Base-by-base conservation (phyloP, 306 rosid species). In the Pyrus communis region DNA sequence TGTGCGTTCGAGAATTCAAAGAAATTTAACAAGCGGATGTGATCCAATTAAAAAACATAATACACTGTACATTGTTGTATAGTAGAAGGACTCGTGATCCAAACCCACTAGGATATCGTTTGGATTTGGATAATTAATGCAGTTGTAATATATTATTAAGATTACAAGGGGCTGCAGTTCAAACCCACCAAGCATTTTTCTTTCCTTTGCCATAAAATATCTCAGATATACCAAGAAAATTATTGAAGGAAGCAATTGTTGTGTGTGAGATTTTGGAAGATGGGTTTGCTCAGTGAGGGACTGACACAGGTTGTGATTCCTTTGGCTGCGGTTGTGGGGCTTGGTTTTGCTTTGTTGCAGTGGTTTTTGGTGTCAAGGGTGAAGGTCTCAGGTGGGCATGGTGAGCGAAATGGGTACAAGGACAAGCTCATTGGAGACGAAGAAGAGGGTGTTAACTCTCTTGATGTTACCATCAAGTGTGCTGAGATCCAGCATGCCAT, bases 401-500 rank as follows among this genome's bases (percentile, higher is more conserved):
- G 40, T 60, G 80, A 49, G 2, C 80, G 75, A 61, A 69, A 75
- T 42, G 82, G 83, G 8, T 76, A 75, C 19, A 81, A 75, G 51
- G 86, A 74, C 67, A 82, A 75, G 65, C 79, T 91, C 69, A 67
- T 91, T 42, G 85, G 77, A 82, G 86, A 77, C 42, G 79, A 81
- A 65, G 93, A 82, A 70, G 85, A 85, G 80, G 92, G 91, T 75
- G 80, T 80, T 82, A 74, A 77, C 54, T 63, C 69, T 61, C 68
- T 67, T 40, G 86, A 82, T 71, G 97, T 87, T 75, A 69, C 82
- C 65, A 74, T 38, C 43, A 91, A 86, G 83, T 83, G 84, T 83
- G 91, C 89, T 55, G 92, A 91, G 79, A 89, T 86, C 57, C 92
- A 89, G 83, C 81, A 87, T 70, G 91, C 91, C 72, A 87, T 86